phyloP scores from a whole-genome alignment of 1,139 yeast genomes.

The Candida sp. region DNA sequence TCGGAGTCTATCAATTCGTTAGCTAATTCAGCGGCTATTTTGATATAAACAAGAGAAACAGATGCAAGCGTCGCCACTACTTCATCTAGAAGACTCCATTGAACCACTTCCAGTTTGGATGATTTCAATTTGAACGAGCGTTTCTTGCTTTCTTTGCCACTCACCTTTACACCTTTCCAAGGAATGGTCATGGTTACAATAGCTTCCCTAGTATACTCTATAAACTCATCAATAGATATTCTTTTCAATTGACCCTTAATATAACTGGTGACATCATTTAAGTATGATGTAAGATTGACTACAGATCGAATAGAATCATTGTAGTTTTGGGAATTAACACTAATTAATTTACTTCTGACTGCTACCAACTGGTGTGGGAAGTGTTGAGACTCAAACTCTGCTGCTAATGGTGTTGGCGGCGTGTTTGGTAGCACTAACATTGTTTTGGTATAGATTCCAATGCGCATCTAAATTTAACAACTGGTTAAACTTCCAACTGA shows the following conservation, averaged over 20 bases:
- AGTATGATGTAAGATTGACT: conserved; percentile 29
- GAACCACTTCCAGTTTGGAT: background rate
- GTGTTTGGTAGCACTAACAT: conserved; percentile 34
- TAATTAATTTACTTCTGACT: conserved; percentile 15
- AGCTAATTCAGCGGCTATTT: conserved; percentile 34
- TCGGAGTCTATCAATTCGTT: conserved; percentile 32
- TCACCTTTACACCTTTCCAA: background rate
- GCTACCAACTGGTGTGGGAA: conserved; percentile 13
- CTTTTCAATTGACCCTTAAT: background rate
- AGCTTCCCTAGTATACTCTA: background rate
- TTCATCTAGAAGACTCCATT: conserved; percentile 33
- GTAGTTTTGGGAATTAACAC: conserved; percentile 13
- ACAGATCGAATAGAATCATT: conserved; percentile 32
- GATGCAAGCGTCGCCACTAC: conserved; percentile 23
- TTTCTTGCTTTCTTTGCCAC: background rate
- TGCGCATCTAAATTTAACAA: background rate
- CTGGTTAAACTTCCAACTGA: background rate
- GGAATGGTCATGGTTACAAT: background rate
- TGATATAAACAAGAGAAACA: conserved; percentile 25
- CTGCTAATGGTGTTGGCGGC: conserved; percentile 22
- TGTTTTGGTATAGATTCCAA: background rate
- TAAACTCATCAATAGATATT: background rate
- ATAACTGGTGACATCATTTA: conserved; percentile 13
- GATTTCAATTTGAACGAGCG: background rate
- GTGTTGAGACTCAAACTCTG: conserved; percentile 5